These are phyloP conservation scores for Aquilaria sinensis DNA, from an alignment of 345 rosid genomes.

Conservation along the genomic window DNA sequence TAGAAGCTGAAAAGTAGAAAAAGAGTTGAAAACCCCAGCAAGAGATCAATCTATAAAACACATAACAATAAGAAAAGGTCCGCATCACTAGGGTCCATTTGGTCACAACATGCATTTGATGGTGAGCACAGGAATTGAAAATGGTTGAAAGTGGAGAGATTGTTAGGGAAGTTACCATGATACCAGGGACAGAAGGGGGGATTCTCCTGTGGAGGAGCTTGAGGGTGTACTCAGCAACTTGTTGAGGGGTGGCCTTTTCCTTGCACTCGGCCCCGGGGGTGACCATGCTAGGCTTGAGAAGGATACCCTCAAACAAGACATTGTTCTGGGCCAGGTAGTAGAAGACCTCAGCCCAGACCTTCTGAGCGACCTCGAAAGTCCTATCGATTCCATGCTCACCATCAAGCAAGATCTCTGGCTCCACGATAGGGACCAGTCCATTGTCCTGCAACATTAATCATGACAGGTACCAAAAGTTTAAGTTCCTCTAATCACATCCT, in stretches of 20 bases:
- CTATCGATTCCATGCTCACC: slow-evolving; percentile 94
- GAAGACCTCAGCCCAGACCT: slow-evolving; percentile 99
- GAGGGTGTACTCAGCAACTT: slow-evolving; percentile 91
- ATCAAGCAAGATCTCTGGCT: slow-evolving; percentile 96
- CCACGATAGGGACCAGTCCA: slow-evolving; percentile 97
- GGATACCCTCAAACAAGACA: slow-evolving; percentile 94
- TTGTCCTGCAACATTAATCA: slow-evolving; percentile 48
- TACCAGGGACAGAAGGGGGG: slow-evolving; percentile 94
- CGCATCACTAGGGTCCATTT: no score
- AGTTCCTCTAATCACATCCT: slow-evolving; percentile 1
- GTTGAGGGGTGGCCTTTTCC: slow-evolving; percentile 72
- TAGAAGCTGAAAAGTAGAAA: no score
- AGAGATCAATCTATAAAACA: no score
- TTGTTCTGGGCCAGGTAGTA: slow-evolving; percentile 95
- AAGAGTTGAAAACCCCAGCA: no score
- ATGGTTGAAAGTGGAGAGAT: neutral
- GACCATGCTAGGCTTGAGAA: slow-evolving; percentile 98
- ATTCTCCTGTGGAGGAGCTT: slow-evolving; percentile 81
- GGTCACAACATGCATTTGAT: no score
- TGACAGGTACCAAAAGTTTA: slow-evolving; percentile 1
- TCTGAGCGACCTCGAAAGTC: slow-evolving; percentile 88
- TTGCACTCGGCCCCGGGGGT: slow-evolving; percentile 98
- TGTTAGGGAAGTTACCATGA: slow-evolving; percentile 65
- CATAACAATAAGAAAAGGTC: no score
- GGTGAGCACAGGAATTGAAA: neutral